A percentile compares a stretch with the other conserved stretches of the same genome.
Conservation (phyloP, 495 filamentous ascomycete genomes). For the Aspergillus cavernicola region DNA sequence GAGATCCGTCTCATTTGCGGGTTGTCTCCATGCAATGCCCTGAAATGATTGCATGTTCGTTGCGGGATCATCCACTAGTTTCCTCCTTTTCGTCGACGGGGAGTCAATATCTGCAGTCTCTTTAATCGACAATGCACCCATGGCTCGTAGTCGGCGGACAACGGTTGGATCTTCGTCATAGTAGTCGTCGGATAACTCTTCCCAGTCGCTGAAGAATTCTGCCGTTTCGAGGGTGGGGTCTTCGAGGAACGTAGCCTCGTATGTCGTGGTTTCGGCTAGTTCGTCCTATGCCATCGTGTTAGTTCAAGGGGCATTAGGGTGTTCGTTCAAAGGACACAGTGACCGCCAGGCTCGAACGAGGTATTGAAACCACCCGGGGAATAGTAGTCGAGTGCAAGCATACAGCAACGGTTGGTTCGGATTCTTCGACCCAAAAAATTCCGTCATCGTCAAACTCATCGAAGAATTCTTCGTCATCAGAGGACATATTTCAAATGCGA, state of each 20-base stretch:
- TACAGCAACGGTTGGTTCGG: slow-evolving; percentile 40
- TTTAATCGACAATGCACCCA: slow-evolving; percentile 8
- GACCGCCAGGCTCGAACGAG: too few species aligned
- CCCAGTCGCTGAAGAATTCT: slow-evolving; percentile 49
- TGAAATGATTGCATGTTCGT: slow-evolving; percentile 34
- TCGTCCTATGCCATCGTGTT: slow-evolving; percentile 38
- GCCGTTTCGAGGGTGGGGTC: slow-evolving; percentile 40
- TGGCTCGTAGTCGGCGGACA: slow-evolving; percentile 19
- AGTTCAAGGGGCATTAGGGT: too few species aligned
- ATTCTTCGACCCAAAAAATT: slow-evolving; percentile 40
- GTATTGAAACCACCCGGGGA: too few species aligned
- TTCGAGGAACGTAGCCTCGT: slow-evolving; percentile 39
- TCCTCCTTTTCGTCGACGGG: slow-evolving; percentile 7
- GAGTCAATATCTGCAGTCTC: not conserved
- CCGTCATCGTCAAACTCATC: slow-evolving; percentile 45
- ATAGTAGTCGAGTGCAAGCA: too few species aligned
- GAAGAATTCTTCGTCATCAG: slow-evolving; percentile 49
- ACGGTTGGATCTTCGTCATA: slow-evolving; percentile 44
- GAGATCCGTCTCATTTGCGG: slow-evolving; percentile 24
- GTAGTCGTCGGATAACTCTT: slow-evolving; percentile 49
- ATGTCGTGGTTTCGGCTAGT: slow-evolving; percentile 41
- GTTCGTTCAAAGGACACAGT: not conserved
- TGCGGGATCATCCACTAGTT: not conserved
- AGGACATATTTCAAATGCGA: slow-evolving; percentile 31
- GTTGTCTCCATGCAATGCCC: slow-evolving; percentile 39